These are phyloP conservation scores for Conticribra weissflogii DNA, from an alignment of 108 stramenopile genomes.

Conservation along the genomic window DNA sequence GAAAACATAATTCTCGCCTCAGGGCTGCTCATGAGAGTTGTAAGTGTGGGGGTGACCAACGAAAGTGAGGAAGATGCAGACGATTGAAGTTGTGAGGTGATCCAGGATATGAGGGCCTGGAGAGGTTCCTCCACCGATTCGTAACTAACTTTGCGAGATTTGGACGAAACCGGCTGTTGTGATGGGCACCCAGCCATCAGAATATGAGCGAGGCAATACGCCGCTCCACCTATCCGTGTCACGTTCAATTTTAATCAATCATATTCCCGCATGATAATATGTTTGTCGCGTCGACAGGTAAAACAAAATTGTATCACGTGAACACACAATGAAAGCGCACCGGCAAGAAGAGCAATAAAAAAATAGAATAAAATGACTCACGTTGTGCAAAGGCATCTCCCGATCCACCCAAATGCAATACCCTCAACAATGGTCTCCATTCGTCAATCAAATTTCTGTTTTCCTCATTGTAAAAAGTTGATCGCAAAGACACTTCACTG, in stretches of 20 bases:
- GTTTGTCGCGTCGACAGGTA: no score
- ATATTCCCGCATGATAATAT: no score
- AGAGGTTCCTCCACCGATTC: slow-evolving; percentile 54
- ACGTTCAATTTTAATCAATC: neutral
- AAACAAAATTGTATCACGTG: neutral
- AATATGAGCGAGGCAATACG: slow-evolving; percentile 56
- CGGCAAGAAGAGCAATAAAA: neutral
- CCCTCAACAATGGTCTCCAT: slow-evolving; percentile 48
- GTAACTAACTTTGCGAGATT: slow-evolving; percentile 44
- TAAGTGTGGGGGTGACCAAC: slow-evolving; percentile 71
- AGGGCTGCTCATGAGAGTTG: slow-evolving; percentile 55
- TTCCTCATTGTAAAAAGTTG: slow-evolving; percentile 48
- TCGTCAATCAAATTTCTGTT: slow-evolving; percentile 56
- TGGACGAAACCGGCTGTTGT: slow-evolving; percentile 18
- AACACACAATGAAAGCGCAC: neutral
- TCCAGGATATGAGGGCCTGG: slow-evolving; percentile 70
- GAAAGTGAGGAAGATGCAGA: slow-evolving; percentile 56
- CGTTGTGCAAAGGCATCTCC: slow-evolving; percentile 61
- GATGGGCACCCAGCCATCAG: slow-evolving; percentile 51
- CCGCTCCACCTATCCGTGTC: slow-evolving; percentile 38
- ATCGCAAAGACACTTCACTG: slow-evolving; percentile 31
- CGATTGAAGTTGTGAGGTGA: slow-evolving; percentile 70
- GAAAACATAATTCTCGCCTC: slow-evolving; percentile 63
- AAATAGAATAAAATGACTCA: slow-evolving; percentile 5
- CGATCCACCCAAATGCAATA: slow-evolving; percentile 48